Evolutionary conservation across 129 eudicot genomes (phyloP).

Genomic region (Apium graveolens): DNA sequence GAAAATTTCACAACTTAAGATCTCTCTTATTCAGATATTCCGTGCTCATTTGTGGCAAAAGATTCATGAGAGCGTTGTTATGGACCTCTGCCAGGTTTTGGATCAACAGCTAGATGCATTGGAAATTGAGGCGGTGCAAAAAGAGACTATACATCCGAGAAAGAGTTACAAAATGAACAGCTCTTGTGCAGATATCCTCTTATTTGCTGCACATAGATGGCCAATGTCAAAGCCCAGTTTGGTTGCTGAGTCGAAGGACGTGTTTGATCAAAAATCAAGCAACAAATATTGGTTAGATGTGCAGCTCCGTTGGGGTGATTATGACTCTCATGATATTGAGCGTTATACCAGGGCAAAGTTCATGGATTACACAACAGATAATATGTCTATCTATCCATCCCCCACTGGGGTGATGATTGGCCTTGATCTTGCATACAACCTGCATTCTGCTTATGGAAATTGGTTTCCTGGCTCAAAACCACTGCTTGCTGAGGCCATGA

Average conservation of each 20-base stretch:
- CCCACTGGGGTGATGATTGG: slow-evolving; percentile 99
- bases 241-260: slow-evolving; percentile 95
- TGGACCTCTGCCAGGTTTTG: slow-evolving; percentile 98
- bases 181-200: slow-evolving; percentile 90
- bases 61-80: slow-evolving; percentile 95
- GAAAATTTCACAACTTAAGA: slow-evolving; percentile 87
- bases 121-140: slow-evolving; percentile 98
- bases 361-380: slow-evolving; percentile 96
- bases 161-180: slow-evolving; percentile 99
- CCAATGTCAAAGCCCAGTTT: slow-evolving; percentile 98
- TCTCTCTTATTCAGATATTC: slow-evolving; percentile 91
- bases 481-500: slow-evolving; percentile 95
- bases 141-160: slow-evolving; percentile 96
- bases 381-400: slow-evolving; percentile 98
- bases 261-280: slow-evolving; percentile 96
- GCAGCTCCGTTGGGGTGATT: slow-evolving; percentile 99
- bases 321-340: slow-evolving; percentile 96
- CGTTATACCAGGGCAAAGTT: slow-evolving; percentile 96
- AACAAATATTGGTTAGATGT: slow-evolving; percentile 99
- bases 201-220: slow-evolving; percentile 99
- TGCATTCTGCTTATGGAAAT: slow-evolving; percentile 99
- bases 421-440: slow-evolving; percentile 87
- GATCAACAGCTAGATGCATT: slow-evolving; percentile 96
- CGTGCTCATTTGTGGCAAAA: slow-evolving; percentile 99
- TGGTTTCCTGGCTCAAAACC: slow-evolving; percentile 99